These are phyloP conservation scores for Prunus kanzakura DNA, from an alignment of 306 rosid genomes.

Conservation along the genomic window DNA sequence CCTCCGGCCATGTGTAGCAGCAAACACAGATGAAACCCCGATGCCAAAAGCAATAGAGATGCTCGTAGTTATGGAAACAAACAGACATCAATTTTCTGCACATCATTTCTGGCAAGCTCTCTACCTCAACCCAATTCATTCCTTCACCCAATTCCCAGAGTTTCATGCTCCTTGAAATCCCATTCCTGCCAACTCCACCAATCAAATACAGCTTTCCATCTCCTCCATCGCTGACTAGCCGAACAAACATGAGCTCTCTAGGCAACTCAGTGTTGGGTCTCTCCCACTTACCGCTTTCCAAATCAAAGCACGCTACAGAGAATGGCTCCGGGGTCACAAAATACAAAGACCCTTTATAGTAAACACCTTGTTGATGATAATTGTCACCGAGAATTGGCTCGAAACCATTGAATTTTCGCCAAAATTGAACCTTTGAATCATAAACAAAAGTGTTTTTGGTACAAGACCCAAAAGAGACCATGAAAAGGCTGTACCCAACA, in stretches of 20 bases:
- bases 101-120: conserved; percentile 70
- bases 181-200: conserved; percentile 79
- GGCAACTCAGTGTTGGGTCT: conserved; percentile 41
- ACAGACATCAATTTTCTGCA: conserved; percentile 70
- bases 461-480: conserved; percentile 38
- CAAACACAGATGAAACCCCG: conserved; percentile 82
- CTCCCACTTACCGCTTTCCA: conserved; percentile 62
- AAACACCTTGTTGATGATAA: conserved; percentile 56
- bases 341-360: conserved; percentile 44
- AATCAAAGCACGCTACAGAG: conserved; percentile 54
- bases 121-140: conserved; percentile 59
- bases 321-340: conserved; percentile 70
- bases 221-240: conserved; percentile 54
- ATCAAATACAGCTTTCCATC: conserved; percentile 53
- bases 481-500: conserved; percentile 52
- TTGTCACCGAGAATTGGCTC: conserved; percentile 41
- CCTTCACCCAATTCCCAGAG: conserved; percentile 60
- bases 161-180: conserved; percentile 68
- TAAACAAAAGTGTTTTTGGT: conserved; percentile 41
- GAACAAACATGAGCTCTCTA: conserved; percentile 44
- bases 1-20: conserved; percentile 94
- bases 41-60: conserved; percentile 91
- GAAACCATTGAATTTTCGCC: conserved; percentile 45
- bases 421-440: conserved; percentile 43
- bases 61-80: conserved; percentile 88